Evolutionary conservation across 2,329 filamentous ascomycete species (phyloP).

Genomic region (Verticillium albo-atrum): DNA sequence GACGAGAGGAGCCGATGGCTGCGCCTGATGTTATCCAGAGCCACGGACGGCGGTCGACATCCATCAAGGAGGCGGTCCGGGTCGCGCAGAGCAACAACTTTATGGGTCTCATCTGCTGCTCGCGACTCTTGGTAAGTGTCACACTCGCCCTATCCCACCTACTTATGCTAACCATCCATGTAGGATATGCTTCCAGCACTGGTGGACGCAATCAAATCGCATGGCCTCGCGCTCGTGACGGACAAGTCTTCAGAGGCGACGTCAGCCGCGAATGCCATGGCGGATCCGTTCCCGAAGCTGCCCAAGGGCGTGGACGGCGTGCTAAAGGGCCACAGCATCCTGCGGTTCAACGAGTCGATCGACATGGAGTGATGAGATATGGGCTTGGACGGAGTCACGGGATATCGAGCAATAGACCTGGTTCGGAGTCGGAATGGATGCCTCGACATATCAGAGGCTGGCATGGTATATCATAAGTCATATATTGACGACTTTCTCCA

Average conservation of each 20-base stretch:
- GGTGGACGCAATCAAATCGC: conserved; percentile 89
- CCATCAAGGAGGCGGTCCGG: conserved; percentile 90
- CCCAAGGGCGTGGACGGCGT: conserved; percentile 85
- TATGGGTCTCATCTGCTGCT: conserved; percentile 93
- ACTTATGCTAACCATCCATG: conserved; percentile 13
- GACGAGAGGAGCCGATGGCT: conserved; percentile 48
- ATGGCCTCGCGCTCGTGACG: conserved; percentile 85
- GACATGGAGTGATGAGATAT: conserved; percentile 46
- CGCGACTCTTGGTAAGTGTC: conserved; percentile 70
- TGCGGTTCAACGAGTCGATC: conserved; percentile 91
- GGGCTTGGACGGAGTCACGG: background rate
- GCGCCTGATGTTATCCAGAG: conserved; percentile 34
- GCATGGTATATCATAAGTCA: background rate
- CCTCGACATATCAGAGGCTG: background rate
- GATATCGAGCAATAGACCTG: conserved; percentile 4
- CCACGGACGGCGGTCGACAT: conserved; percentile 71
- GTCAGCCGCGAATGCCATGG: conserved; percentile 32
- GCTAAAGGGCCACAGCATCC: conserved; percentile 77
- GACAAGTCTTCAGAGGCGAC: conserved; percentile 66
- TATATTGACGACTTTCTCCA: background rate
- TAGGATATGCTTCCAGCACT: conserved; percentile 91
- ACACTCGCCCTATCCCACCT: background rate
- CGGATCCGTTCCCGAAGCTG: conserved; percentile 53
- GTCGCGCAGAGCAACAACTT: conserved; percentile 96
- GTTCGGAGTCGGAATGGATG: background rate